A percentile compares a stretch with the other conserved stretches of the same genome.
Evolutionary conservation across 2,329 filamentous ascomycete genomes (phyloP).

Genomic region (Botrytis elliptica): DNA sequence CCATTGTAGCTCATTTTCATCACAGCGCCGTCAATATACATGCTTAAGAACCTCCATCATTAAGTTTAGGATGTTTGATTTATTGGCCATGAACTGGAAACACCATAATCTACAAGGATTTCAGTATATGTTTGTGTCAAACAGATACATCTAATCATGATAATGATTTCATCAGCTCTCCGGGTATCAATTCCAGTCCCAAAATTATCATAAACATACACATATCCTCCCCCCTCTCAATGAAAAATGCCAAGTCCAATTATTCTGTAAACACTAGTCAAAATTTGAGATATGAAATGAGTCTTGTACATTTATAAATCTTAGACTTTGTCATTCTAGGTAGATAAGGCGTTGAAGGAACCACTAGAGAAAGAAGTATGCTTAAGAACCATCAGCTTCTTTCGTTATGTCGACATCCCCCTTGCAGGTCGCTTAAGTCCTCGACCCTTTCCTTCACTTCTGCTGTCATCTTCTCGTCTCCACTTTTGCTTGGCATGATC

Average conservation of each 20-base stretch:
- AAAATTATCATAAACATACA: not conserved
- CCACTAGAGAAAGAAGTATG: not conserved
- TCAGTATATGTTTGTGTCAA: not conserved
- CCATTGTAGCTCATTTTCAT: not conserved
- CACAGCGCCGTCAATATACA: not conserved
- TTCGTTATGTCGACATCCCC: not conserved
- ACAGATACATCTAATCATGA: not conserved
- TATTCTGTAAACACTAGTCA: not conserved
- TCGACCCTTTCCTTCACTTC: not conserved
- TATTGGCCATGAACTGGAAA: too few species aligned
- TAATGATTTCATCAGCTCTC: not conserved
- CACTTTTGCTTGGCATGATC: not conserved
- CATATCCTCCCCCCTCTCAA: not conserved
- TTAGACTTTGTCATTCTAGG: not conserved
- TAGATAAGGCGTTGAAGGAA: not conserved
- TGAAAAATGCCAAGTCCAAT: not conserved
- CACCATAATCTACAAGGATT: not conserved
- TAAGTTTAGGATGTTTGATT: not conserved
- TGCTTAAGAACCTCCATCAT: not conserved
- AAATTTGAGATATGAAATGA: not conserved
- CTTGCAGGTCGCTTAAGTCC: not conserved
- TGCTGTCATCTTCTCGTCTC: not conserved
- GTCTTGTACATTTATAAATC: not conserved
- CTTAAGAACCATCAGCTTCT: not conserved
- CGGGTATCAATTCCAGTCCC: not conserved